These are phyloP conservation scores for Neurospora africana DNA, from an alignment of 495 filamentous ascomycete genomes.

Conservation along the genomic window DNA sequence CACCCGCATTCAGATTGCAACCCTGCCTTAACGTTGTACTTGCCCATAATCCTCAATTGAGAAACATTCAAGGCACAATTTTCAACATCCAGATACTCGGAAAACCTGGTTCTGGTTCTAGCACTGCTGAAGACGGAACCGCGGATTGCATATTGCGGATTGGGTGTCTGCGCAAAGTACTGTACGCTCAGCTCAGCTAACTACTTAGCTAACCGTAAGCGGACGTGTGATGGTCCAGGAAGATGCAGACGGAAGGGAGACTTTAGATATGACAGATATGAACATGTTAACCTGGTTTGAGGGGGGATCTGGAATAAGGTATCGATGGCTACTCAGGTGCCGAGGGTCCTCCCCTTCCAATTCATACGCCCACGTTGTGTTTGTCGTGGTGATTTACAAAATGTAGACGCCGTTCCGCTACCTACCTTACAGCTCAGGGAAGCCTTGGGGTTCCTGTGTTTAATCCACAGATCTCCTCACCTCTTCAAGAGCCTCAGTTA, in stretches of 20 bases:
- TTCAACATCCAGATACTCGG: not conserved
- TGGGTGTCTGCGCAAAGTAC: not conserved
- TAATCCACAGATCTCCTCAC: not conserved
- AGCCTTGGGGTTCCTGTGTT: not conserved
- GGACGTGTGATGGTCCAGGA: not conserved
- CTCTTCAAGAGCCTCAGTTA: not conserved
- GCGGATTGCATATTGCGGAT: not conserved
- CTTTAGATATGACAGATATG: not conserved
- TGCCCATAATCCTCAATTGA: too few species aligned
- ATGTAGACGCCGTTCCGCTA: not conserved
- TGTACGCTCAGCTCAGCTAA: not conserved
- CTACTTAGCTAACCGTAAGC: not conserved
- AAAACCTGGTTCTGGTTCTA: not conserved
- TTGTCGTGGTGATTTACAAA: not conserved
- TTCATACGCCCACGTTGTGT: not conserved
- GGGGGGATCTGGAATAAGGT: not conserved
- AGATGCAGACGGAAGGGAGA: not conserved
- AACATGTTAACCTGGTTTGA: not conserved
- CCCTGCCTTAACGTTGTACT: not conserved
- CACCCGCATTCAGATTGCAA: not conserved
- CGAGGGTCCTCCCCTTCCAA: not conserved
- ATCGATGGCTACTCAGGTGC: not conserved
- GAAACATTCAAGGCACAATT: too few species aligned
- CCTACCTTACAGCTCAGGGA: not conserved
- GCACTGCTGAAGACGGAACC: not conserved